Evolutionary conservation across 768 basidiomycete species (phyloP).

Genomic region (Podaxis pistillaris): DNA sequence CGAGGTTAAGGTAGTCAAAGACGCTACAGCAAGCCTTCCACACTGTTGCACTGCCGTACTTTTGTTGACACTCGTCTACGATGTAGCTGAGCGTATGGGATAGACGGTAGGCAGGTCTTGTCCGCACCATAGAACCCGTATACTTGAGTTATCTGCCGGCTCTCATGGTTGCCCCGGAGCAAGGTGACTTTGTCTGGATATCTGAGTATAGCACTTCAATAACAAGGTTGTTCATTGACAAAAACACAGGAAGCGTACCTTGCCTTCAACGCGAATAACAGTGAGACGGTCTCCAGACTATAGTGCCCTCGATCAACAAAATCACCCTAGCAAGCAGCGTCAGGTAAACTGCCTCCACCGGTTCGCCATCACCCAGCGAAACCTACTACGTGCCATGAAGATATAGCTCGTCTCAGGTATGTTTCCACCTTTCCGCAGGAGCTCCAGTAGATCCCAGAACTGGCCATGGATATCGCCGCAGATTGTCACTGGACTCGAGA

Average conservation of each 20-base stretch:
- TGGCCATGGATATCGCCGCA: slow-evolving; percentile 98
- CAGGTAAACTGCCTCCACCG: slow-evolving; percentile 23
- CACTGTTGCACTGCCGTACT: slow-evolving; percentile 91
- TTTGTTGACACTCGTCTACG: slow-evolving; percentile 94
- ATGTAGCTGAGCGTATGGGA: slow-evolving; percentile 2
- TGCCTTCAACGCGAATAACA: slow-evolving; percentile 87
- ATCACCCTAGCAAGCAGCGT: slow-evolving; percentile 65
- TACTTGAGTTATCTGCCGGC: slow-evolving; percentile 95
- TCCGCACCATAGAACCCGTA: slow-evolving; percentile 95
- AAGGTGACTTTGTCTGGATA: slow-evolving; percentile 93
- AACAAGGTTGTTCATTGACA: slow-evolving; percentile 1
- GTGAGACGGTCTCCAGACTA: slow-evolving; percentile 90
- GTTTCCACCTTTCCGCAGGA: slow-evolving; percentile 81
- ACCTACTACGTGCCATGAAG: slow-evolving; percentile 82
- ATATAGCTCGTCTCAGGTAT: slow-evolving; percentile 91
- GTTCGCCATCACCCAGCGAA: slow-evolving; percentile 23
- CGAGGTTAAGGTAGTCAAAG: slow-evolving; percentile 93
- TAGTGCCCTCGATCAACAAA: slow-evolving; percentile 98
- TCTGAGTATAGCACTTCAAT: slow-evolving; percentile 35
- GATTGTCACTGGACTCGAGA: slow-evolving; percentile 90
- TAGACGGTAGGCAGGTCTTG: not conserved
- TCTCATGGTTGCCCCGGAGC: slow-evolving; percentile 94
- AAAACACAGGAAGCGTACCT: slow-evolving; percentile 43
- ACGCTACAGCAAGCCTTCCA: slow-evolving; percentile 98
- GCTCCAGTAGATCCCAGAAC: slow-evolving; percentile 94